phyloP scores from a whole-genome alignment of 176 grass and related monocot species.

The Carex scoparia region DNA sequence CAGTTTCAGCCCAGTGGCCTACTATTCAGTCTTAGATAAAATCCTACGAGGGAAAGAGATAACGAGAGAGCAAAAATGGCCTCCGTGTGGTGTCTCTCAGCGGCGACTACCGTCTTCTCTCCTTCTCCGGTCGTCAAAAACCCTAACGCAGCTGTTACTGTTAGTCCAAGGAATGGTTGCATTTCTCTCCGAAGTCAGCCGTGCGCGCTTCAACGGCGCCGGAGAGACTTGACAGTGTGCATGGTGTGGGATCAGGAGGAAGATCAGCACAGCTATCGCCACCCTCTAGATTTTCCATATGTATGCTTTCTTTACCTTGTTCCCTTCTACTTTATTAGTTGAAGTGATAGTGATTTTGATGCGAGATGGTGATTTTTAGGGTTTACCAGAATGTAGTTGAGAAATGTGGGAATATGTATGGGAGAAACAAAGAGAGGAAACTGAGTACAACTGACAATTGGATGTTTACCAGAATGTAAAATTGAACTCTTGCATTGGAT shows the following conservation, averaged over 20 bases:
- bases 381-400: neutral
- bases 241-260: neutral
- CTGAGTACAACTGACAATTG: neutral
- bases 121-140: neutral
- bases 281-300: slow-evolving; percentile 13
- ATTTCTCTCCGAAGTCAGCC: neutral
- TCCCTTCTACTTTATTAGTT: neutral
- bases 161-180: neutral
- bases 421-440: neutral
- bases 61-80: neutral
- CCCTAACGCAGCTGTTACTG: neutral
- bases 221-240: neutral
- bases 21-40: neutral
- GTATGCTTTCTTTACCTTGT: neutral
- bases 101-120: neutral
- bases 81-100: slow-evolving; percentile 10
- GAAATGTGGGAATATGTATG: neutral
- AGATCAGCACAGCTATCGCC: neutral
- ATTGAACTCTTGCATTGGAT: neutral
- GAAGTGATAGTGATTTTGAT: no score
- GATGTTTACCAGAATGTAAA: neutral
- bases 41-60: neutral
- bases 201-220: neutral
- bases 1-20: neutral
- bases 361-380: no score